Conservation (phyloP, 2,329 filamentous ascomycete genomes). For the Hirsutella thompsonii region DNA sequence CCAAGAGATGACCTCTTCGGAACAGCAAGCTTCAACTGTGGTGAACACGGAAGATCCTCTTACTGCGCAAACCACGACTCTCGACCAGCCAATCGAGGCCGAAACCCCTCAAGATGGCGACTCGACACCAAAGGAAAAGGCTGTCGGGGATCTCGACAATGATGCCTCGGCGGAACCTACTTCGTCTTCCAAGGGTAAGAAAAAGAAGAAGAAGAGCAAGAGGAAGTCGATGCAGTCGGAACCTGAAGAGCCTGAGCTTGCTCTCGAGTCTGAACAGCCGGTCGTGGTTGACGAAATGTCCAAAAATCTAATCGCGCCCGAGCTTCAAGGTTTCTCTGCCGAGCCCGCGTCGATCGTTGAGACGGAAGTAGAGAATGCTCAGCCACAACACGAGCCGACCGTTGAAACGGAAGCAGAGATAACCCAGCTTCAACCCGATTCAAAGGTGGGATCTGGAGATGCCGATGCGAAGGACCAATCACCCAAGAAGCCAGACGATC, state of each 20-base stretch:
- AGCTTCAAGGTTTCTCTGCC: not conserved
- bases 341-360: not conserved
- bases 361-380: not conserved
- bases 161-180: not conserved
- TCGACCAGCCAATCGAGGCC: not conserved
- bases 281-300: not conserved
- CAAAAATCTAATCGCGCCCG: not conserved
- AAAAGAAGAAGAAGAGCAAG: slow-evolving; percentile 6
- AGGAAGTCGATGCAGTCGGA: slow-evolving; percentile 10
- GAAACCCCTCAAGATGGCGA: not conserved
- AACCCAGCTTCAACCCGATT: not conserved
- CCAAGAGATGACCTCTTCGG: too few relatives aligned
- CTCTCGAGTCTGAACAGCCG: not conserved
- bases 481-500: too few relatives aligned
- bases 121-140: not conserved
- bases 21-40: too few relatives aligned
- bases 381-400: not conserved
- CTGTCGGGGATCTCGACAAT: not conserved
- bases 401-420: not conserved
- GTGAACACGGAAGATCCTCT: too few relatives aligned
- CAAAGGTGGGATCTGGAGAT: too few relatives aligned
- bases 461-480: too few relatives aligned
- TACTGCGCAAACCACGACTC: too few relatives aligned
- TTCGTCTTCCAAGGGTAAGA: slow-evolving; percentile 1
- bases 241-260: slow-evolving; percentile 2